Evolutionary conservation across 1,139 yeast species (phyloP), one percentile per base, ranked within the genome.

Genomic region (Saccharomyces hybrid): DNA sequence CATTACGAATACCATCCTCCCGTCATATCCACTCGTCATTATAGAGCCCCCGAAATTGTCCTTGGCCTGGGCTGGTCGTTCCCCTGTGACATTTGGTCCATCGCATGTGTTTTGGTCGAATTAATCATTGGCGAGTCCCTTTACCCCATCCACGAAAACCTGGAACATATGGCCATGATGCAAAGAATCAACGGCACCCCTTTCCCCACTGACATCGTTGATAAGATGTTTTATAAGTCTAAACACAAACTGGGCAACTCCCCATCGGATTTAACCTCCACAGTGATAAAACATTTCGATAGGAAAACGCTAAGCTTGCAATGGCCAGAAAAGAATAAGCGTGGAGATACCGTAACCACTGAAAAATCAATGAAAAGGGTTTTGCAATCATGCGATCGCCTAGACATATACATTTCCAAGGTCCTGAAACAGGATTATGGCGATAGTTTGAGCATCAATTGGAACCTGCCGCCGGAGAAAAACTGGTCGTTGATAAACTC

Each of bases 41-140:
- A 95, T 71, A 77, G 99, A 55, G 99, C 99, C 0, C 99, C 99
- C 0, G 99, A 95, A 69, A 90, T 95, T 61, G 91, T 93, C 2
- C 73, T 95, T 42, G 97, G 97, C 1, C 78, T 82, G 38, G 98
- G 98, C 42, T 95, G 99, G 93, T 83, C 89, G 2, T 85, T 79
- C 61, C 89, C 91, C 0, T 93, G 99, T 71, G 99, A 95, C 70
- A 76, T 93, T 73, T 95, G 99, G 99, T 88, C 97, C 1, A 79
- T 93, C 54, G 99, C 97, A 0, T 91, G 99, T 70, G 90, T 95
- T 14, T 74, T 95, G 48, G 91, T 90, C 11, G 99, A 95, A 71
- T 74, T 95, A 52, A 84, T 88, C 52, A 88, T 95, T 31, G 99
- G 99, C n/a, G 96, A 89, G 64, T 97, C 97, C 0, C 73, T 95